Base-by-base conservation (phyloP, 371 early-diverging fungal species). In the Saksenaea vasiformis region DNA sequence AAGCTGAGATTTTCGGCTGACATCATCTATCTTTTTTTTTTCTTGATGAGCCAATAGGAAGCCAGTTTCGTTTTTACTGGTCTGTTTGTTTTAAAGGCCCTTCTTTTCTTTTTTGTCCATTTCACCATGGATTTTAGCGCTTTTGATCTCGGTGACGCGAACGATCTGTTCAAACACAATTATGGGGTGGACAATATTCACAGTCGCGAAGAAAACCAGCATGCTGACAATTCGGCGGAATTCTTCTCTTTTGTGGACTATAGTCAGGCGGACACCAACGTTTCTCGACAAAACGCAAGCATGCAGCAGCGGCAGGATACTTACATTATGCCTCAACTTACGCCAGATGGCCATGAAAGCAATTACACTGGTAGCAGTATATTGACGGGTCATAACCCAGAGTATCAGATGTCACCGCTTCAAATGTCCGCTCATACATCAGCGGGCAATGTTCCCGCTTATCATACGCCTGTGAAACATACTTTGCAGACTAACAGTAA, bases 361-460 rank as follows among this genome's bases (percentile, higher is more conserved):
- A 68, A 61, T 36, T 73, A 59, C 60, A 78, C 78, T 5, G 65
- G 63, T n/a, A 81, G 72, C 27, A 71, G 72, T 56, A 66, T 69
- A 7, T 54, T 81, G 14, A 63, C 73, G 34, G 77, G 72, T 5
- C 71, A 71, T 13, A 74, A 82, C 62, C 78, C 82, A 19, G 78
- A 79, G 14, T 78, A 71, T 55, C 58, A 64, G 19, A 78, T 78
- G 76, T 79, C 78, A 22, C 78, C 78, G 15, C 53, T 82, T 17
- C 78, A 77, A 41, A 78, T 77, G 47, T 66, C 64, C 24, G 24
- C 64, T n/a, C 56, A 36, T 11, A 53, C 28, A 13, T 63, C 43
- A 41, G 43, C 43, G 14, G 38, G 19, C 58, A 54, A 15, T 55
- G 36, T 61, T 4, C 36, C 36, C 9, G 61, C 37, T 9, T 72